Evolutionary conservation across 108 stramenopile genomes (phyloP).

Genomic region (Cyclotella kingstonii): DNA sequence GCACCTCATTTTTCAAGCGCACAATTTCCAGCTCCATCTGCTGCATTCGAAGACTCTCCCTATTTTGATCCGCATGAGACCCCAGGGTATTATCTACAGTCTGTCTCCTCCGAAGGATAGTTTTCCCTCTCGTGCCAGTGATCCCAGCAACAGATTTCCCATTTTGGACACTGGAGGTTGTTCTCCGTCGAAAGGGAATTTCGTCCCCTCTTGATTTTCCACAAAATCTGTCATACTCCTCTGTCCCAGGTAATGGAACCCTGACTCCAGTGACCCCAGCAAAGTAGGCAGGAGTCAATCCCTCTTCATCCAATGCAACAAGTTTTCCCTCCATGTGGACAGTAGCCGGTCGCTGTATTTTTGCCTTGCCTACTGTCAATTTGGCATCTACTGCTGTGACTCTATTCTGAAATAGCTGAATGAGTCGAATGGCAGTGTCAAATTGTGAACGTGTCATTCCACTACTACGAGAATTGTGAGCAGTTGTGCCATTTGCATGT

Average conservation of each 20-base stretch:
- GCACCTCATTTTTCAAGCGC: not conserved
- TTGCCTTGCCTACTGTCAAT: slow-evolving; percentile 2
- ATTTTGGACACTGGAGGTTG: too few species aligned
- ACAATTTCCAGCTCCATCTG: slow-evolving; percentile 16
- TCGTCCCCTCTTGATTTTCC: too few species aligned
- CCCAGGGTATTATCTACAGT: not conserved
- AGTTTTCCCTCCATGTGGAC: not conserved
- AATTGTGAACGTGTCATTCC: slow-evolving; percentile 35
- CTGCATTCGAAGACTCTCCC: slow-evolving; percentile 1
- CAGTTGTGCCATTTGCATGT: not conserved
- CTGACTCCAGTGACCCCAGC: slow-evolving; percentile 27
- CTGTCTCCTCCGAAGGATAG: not conserved
- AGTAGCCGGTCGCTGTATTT: not conserved
- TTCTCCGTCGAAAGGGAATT: too few species aligned
- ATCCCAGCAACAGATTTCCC: too few species aligned
- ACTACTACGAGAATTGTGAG: not conserved
- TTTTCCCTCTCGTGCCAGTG: too few species aligned
- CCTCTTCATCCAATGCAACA: slow-evolving; percentile 5
- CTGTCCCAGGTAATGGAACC: slow-evolving; percentile 17
- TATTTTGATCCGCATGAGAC: not conserved
- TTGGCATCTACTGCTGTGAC: slow-evolving; percentile 15
- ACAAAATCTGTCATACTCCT: too few species aligned
- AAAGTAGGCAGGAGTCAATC: slow-evolving; percentile 28
- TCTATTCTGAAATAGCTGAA: slow-evolving; percentile 37
- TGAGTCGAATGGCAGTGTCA: slow-evolving; percentile 19